phyloP scores from a whole-genome alignment of 2,329 filamentous ascomycete genomes.

The Colletotrichum sp. region DNA sequence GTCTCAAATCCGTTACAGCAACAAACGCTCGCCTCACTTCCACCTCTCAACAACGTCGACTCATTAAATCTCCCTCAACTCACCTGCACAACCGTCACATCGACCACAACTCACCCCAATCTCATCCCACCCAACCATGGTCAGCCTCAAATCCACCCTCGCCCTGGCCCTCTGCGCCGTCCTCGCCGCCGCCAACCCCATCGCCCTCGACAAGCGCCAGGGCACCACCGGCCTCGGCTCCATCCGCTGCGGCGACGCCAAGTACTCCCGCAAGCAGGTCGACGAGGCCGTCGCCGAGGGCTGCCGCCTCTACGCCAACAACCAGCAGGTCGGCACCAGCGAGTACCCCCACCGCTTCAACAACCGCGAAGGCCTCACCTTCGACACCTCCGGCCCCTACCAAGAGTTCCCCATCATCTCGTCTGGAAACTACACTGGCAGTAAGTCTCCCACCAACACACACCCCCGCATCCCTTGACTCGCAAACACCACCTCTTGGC shows the following conservation, averaged over 20 bases:
- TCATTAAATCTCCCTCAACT: neutral
- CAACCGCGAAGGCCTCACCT: slow-evolving; percentile 43
- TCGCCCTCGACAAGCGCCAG: slow-evolving; percentile 11
- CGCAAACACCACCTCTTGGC: neutral
- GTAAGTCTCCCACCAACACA: slow-evolving; percentile 28
- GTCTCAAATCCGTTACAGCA: slow-evolving; percentile 3
- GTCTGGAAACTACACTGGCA: slow-evolving; percentile 37
- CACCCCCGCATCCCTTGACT: neutral
- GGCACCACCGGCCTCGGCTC: neutral
- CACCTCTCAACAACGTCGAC: neutral
- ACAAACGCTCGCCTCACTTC: neutral
- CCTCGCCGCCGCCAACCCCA: neutral
- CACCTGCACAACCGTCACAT: neutral
- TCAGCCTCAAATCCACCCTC: slow-evolving; percentile 10
- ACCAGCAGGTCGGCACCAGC: slow-evolving; percentile 13
- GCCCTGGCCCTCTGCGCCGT: neutral
- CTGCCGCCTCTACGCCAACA: slow-evolving; percentile 13
- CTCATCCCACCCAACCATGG: slow-evolving; percentile 1
- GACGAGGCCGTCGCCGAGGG: slow-evolving; percentile 20
- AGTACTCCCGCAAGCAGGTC: slow-evolving; percentile 15
- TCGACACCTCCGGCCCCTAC: slow-evolving; percentile 37
- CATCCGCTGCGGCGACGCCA: slow-evolving; percentile 11
- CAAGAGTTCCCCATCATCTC: slow-evolving; percentile 43
- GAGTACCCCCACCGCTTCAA: slow-evolving; percentile 43
- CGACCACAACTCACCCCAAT: neutral